phyloP scores from a whole-genome alignment of 371 early-diverging fungal genomes.

The Mortierella sp. region DNA sequence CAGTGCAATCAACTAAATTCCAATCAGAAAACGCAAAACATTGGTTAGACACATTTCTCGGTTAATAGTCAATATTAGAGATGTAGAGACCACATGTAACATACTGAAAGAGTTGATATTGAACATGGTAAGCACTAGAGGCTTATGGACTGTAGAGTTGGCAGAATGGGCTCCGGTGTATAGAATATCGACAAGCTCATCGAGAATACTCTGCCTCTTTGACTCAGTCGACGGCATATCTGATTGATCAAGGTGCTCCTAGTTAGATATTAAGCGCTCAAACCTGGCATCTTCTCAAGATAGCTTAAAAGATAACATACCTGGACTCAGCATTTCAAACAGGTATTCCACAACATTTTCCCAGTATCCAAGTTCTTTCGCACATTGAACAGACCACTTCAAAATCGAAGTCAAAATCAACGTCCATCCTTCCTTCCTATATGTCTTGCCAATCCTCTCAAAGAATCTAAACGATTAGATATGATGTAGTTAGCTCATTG shows the following conservation, averaged over 20 bases:
- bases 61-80: not conserved
- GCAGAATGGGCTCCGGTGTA: constrained; percentile 32
- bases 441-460: constrained; percentile 89
- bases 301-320: constrained; percentile 12
- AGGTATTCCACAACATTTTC: constrained; percentile 75
- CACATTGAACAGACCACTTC: constrained; percentile 77
- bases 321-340: constrained; percentile 73
- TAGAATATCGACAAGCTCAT: constrained; percentile 60
- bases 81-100: constrained; percentile 8
- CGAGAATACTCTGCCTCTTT: constrained; percentile 43
- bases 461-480: constrained; percentile 70
- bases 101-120: constrained; percentile 76
- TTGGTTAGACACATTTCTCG: not conserved
- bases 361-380: constrained; percentile 74
- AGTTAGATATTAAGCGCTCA: not conserved
- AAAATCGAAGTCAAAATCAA: constrained; percentile 77
- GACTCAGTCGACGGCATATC: constrained; percentile 39
- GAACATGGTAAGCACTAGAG: constrained; percentile 74
- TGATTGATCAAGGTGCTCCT: not conserved
- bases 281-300: too few relatives aligned
- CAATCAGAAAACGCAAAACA: not conserved
- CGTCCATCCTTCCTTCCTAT: constrained; percentile 89
- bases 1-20: constrained; percentile 55
- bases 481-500: not conserved
- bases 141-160: constrained; percentile 33